Evolutionary conservation across 306 rosid genomes (phyloP).

Genomic region (Vicia faba): DNA sequence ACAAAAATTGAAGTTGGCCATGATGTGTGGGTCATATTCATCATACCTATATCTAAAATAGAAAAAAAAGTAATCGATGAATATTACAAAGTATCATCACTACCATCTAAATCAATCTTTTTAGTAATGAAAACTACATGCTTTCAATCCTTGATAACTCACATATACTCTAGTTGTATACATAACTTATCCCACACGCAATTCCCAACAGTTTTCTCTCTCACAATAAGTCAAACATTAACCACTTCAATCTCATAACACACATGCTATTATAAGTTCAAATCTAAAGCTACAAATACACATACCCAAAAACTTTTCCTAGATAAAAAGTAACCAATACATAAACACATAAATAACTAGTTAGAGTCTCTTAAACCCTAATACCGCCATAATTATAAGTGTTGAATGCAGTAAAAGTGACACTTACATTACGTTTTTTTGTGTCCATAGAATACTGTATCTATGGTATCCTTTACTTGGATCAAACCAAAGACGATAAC

Average conservation of each 20-base stretch:
- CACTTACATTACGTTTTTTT: conserved; percentile 62
- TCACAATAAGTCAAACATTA: conserved; percentile 47
- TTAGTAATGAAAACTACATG: conserved; percentile 38
- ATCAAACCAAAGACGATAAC: conserved; percentile 94
- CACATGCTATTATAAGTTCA: conserved; percentile 34
- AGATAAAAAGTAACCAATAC: conserved; percentile 16
- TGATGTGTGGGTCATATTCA: conserved; percentile 32
- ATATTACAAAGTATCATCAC: conserved; percentile 29
- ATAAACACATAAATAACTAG: neutral
- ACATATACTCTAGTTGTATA: conserved; percentile 23
- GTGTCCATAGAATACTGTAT: conserved; percentile 95
- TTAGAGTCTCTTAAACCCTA: too few relatives aligned
- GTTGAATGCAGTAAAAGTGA: too few relatives aligned
- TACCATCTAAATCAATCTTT: conserved; percentile 44
- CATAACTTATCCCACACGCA: conserved; percentile 57
- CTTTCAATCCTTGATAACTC: conserved; percentile 34
- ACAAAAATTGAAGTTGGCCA: conserved; percentile 41
- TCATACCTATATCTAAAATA: neutral
- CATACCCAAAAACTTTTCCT: conserved; percentile 18
- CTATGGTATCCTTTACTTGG: conserved; percentile 72
- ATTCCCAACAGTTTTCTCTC: conserved; percentile 35
- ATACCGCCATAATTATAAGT: too few relatives aligned
- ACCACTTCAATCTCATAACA: conserved; percentile 25
- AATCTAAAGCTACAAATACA: conserved; percentile 1
- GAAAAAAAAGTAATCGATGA: conserved; percentile 31